Conservation (phyloP, 139 green algal species). For the Chlamydomonas incerta region DNA sequence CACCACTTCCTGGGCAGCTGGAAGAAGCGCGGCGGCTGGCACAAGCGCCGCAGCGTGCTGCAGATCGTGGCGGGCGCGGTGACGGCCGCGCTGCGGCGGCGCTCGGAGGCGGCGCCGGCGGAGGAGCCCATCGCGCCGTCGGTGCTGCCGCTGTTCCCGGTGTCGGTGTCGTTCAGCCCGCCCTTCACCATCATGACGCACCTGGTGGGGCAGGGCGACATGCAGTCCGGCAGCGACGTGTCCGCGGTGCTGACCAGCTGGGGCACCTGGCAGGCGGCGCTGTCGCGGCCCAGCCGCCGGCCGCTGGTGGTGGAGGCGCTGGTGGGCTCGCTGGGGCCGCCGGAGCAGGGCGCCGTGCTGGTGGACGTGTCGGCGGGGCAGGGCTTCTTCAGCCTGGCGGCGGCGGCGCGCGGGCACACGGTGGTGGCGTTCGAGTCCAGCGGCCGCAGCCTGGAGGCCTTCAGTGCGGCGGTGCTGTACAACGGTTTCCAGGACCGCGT, state of each 20-base stretch:
- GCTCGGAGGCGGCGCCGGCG: not conserved
- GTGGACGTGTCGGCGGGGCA: slow-evolving; percentile 85
- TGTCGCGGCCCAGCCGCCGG: slow-evolving; percentile 53
- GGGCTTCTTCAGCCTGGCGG: slow-evolving; percentile 83
- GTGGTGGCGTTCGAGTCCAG: slow-evolving; percentile 84
- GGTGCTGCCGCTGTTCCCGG: slow-evolving; percentile 68
- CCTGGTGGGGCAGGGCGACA: slow-evolving; percentile 64
- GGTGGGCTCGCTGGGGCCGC: slow-evolving; percentile 70
- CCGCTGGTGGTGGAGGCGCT: slow-evolving; percentile 84
- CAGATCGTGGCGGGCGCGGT: slow-evolving; percentile 43
- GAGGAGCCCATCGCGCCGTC: slow-evolving; percentile 39
- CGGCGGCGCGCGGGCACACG: slow-evolving; percentile 74
- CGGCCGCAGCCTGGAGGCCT: slow-evolving; percentile 57
- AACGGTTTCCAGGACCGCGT: slow-evolving; percentile 81
- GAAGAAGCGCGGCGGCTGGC: slow-evolving; percentile 68
- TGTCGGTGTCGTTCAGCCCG: slow-evolving; percentile 73
- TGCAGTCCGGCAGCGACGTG: slow-evolving; percentile 68
- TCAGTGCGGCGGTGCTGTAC: slow-evolving; percentile 68
- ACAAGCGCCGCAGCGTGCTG: slow-evolving; percentile 40
- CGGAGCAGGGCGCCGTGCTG: slow-evolving; percentile 50
- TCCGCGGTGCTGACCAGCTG: slow-evolving; percentile 67
- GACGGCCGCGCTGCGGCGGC: slow-evolving; percentile 11
- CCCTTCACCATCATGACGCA: slow-evolving; percentile 83
- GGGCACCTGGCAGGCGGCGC: slow-evolving; percentile 80
- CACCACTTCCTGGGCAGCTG: slow-evolving; percentile 84